Evolutionary conservation across 371 early-diverging fungal species (phyloP).

Genomic region (Haplosporangium sp.): DNA sequence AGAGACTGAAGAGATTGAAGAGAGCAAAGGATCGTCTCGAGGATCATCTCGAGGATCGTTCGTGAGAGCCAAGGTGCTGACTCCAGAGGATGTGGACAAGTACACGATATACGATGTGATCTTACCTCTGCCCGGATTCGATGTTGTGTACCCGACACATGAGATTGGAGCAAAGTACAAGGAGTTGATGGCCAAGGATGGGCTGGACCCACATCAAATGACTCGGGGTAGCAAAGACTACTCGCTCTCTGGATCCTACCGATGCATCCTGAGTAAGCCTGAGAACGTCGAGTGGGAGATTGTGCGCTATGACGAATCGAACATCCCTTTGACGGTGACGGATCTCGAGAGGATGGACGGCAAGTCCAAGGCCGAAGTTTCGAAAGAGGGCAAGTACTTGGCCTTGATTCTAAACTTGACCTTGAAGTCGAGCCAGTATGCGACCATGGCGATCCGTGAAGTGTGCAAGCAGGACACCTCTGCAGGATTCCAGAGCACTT

Average conservation of each 20-base stretch:
- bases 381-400: slow-evolving; percentile 64
- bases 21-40: slow-evolving; percentile 11
- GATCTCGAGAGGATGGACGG: slow-evolving; percentile 70
- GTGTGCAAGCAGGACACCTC: slow-evolving; percentile 86
- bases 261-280: slow-evolving; percentile 67
- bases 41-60: slow-evolving; percentile 11
- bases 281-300: slow-evolving; percentile 61
- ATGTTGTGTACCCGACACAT: slow-evolving; percentile 85
- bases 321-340: slow-evolving; percentile 69
- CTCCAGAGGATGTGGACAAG: slow-evolving; percentile 72
- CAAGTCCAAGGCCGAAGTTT: slow-evolving; percentile 18
- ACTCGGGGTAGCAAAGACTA: slow-evolving; percentile 60
- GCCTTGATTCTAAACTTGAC: slow-evolving; percentile 85
- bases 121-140: slow-evolving; percentile 89
- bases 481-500: slow-evolving; percentile 60
- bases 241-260: slow-evolving; percentile 83
- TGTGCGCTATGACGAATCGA: slow-evolving; percentile 75
- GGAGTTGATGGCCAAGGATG: slow-evolving; percentile 78
- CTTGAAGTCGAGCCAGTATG: slow-evolving; percentile 89
- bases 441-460: slow-evolving; percentile 98
- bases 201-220: slow-evolving; percentile 65
- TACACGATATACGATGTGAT: slow-evolving; percentile 91
- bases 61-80: slow-evolving; percentile 62
- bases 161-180: slow-evolving; percentile 72
- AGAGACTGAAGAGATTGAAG: slow-evolving; percentile 35